phyloP scores from a whole-genome alignment of 148 eudicot species.

The Silene latifolia region DNA sequence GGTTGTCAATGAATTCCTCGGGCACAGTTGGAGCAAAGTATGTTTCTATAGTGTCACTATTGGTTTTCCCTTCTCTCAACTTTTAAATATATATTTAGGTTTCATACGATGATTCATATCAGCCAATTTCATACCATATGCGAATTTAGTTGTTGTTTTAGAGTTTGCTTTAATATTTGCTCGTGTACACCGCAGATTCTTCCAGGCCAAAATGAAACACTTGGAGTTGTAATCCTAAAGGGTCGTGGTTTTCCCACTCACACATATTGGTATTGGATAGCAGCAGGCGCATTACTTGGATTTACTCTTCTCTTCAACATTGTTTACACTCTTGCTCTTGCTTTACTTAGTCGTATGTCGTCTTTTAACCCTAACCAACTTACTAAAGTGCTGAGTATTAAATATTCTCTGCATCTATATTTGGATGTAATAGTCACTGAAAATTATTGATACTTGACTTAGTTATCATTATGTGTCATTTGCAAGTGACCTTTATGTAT shows the following conservation, averaged over 20 bases:
- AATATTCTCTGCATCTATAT: too few species aligned
- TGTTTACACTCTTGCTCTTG: constrained; percentile 39
- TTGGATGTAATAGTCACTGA: too few species aligned
- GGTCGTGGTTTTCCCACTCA: constrained; percentile 38
- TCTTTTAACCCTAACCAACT: not conserved
- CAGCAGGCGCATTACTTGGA: constrained; percentile 52
- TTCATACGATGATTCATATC: not conserved
- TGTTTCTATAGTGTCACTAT: constrained; percentile 8
- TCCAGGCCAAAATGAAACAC: constrained; percentile 23
- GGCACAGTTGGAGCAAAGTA: constrained; percentile 62
- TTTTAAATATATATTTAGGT: too few species aligned
- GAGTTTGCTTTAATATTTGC: not conserved
- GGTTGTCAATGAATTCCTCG: constrained; percentile 65
- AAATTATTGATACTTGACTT: too few species aligned
- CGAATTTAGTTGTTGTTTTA: not conserved
- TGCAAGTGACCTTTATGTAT: too few species aligned
- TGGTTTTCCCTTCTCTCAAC: too few species aligned
- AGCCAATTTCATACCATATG: not conserved
- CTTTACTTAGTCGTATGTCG: constrained; percentile 45
- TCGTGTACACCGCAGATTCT: constrained; percentile 25
- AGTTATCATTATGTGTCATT: not conserved
- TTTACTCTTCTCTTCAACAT: constrained; percentile 40
- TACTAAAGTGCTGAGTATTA: too few species aligned
- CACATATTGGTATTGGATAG: constrained; percentile 65
- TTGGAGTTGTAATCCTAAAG: constrained; percentile 35